A percentile compares a stretch with the other conserved stretches of the same genome.
Conservation (phyloP, 768 basidiomycete genomes). For the Amanita phalloides region DNA sequence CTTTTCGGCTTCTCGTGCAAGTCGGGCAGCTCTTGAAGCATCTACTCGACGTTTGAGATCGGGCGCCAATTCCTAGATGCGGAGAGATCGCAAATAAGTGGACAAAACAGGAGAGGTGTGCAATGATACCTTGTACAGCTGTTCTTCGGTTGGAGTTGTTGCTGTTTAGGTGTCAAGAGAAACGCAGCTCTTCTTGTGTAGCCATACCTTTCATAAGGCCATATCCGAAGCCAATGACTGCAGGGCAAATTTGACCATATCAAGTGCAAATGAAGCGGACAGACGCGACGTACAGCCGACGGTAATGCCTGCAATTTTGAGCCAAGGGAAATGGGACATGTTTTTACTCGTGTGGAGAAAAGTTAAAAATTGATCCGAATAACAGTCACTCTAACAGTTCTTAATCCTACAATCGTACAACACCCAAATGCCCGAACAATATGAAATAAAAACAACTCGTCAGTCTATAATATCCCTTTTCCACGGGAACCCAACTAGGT, state of each 20-base stretch:
- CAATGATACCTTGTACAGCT: slow-evolving; percentile 36
- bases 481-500: slow-evolving; percentile 33
- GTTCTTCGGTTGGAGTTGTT: slow-evolving; percentile 41
- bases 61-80: slow-evolving; percentile 46
- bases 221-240: slow-evolving; percentile 50
- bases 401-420: background rate
- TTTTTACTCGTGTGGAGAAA: background rate
- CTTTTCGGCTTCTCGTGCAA: slow-evolving; percentile 42
- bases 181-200: too few relatives aligned
- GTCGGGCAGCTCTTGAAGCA: slow-evolving; percentile 38
- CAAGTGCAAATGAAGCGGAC: background rate
- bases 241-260: background rate
- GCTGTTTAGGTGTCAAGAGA: slow-evolving; percentile 18
- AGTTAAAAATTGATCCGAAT: too few relatives aligned
- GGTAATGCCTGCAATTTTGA: slow-evolving; percentile 36
- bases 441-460: background rate
- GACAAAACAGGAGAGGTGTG: slow-evolving; percentile 1
- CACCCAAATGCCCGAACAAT: background rate
- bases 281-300: slow-evolving; percentile 31
- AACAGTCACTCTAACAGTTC: background rate
- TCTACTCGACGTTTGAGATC: slow-evolving; percentile 57
- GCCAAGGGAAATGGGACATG: slow-evolving; percentile 50
- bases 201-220: slow-evolving; percentile 40
- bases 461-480: slow-evolving; percentile 15
- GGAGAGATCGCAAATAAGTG: background rate